Evolutionary conservation across 2,329 filamentous ascomycete species (phyloP).

Genomic region (Fusarium falciforme): DNA sequence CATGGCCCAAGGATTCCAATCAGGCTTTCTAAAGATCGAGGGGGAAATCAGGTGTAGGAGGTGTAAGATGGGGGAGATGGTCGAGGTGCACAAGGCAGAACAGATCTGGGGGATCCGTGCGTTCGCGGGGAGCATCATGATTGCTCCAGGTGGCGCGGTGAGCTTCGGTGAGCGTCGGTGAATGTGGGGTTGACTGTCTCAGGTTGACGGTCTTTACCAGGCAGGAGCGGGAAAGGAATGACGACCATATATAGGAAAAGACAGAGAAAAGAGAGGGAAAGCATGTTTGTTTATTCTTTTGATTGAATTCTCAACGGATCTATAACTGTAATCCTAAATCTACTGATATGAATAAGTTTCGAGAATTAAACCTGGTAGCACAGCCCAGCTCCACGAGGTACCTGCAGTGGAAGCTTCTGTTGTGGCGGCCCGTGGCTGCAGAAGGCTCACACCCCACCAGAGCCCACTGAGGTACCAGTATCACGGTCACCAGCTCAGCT

Average conservation of each 20-base stretch:
- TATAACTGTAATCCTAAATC: background rate
- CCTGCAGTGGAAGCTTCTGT: background rate
- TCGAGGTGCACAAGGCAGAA: background rate
- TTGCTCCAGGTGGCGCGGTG: conserved; percentile 44
- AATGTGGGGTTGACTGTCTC: conserved; percentile 45
- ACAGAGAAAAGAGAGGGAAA: background rate
- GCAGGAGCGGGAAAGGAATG: background rate
- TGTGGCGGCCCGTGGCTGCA: background rate
- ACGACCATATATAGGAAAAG: background rate
- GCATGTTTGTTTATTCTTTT: background rate
- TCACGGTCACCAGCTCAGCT: background rate
- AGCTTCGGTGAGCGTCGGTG: conserved; percentile 49
- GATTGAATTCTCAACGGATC: background rate
- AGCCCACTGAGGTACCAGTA: background rate
- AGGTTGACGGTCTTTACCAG: conserved; percentile 16
- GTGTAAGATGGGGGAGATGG: conserved; percentile 3
- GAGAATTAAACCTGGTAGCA: background rate
- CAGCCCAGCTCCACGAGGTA: background rate
- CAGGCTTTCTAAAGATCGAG: background rate
- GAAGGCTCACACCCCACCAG: background rate
- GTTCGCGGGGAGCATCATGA: conserved; percentile 33
- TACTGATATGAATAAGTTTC: background rate
- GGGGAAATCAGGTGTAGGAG: background rate
- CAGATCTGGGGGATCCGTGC: conserved; percentile 36
- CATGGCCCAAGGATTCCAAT: conserved; percentile 34